Evolutionary conservation across 169 alveolate genomes (phyloP).

Genomic region (Eimeria maxima): DNA sequence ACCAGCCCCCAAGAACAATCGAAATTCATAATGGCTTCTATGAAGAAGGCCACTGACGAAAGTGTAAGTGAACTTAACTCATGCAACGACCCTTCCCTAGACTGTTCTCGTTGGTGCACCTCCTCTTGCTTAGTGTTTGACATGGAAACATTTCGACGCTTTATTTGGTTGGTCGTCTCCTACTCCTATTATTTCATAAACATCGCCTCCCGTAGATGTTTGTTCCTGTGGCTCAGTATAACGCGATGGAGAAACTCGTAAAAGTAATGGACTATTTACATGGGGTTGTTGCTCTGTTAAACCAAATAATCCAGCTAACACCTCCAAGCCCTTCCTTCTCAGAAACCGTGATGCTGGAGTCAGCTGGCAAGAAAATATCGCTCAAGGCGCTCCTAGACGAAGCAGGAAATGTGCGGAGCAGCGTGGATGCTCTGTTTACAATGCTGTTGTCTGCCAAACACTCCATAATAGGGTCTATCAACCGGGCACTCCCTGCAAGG

Average conservation of each 20-base stretch:
- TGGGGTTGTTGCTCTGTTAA: slow-evolving; percentile 53
- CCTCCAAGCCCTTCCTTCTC: slow-evolving; percentile 31
- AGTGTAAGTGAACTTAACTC: not conserved
- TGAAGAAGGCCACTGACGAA: not conserved
- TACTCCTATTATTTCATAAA: not conserved
- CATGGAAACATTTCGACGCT: not conserved
- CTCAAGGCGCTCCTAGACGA: slow-evolving; percentile 22
- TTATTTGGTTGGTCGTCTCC: not conserved
- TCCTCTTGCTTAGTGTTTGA: not conserved
- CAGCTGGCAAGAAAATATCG: slow-evolving; percentile 36
- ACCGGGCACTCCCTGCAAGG: slow-evolving; percentile 12
- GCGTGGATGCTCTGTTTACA: not conserved
- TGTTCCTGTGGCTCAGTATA: not conserved
- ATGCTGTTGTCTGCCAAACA: slow-evolving; percentile 8
- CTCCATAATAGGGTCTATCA: slow-evolving; percentile 43
- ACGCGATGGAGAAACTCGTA: slow-evolving; percentile 22
- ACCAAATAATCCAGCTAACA: slow-evolving; percentile 33
- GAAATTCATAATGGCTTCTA: slow-evolving; percentile 3
- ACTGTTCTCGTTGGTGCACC: not conserved
- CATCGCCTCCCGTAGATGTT: not conserved
- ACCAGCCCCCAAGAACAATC: slow-evolving; percentile 58
- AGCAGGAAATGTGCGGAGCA: not conserved
- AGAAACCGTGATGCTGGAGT: slow-evolving; percentile 52
- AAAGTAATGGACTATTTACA: slow-evolving; percentile 20
- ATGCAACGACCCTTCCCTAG: not conserved